Evolutionary conservation across 2,329 filamentous ascomycete species (phyloP).

Genomic region (Juglanconis oblonga): DNA sequence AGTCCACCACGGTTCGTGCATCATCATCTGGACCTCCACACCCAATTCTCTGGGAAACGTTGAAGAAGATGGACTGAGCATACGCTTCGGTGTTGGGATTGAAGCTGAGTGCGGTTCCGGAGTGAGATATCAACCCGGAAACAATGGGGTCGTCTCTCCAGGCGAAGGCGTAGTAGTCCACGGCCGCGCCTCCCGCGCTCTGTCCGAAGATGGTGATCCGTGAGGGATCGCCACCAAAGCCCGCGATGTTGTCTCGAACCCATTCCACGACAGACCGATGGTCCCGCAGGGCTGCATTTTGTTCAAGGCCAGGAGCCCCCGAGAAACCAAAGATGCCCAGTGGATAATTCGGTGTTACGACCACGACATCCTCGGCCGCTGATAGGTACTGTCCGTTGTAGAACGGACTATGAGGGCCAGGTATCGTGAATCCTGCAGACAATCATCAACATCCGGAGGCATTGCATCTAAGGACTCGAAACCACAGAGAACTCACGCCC

Average conservation of each 20-base stretch:
- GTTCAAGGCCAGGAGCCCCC: not conserved
- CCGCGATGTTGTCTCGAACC: conserved; percentile 7
- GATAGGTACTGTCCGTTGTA: conserved; percentile 3
- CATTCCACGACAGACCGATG: conserved; percentile 9
- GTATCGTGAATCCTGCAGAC: not conserved
- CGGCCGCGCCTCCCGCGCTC: conserved; percentile 4
- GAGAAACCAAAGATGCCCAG: conserved; percentile 13
- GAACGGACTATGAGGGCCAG: conserved; percentile 1
- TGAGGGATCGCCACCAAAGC: conserved; percentile 6
- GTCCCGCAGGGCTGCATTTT: conserved; percentile 7
- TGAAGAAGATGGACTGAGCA: conserved; percentile 11
- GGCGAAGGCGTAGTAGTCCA: conserved; percentile 20
- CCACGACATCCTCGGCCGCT: conserved; percentile 20
- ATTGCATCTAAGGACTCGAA: not conserved
- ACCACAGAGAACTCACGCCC: conserved; percentile 21
- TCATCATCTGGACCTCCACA: conserved; percentile 3
- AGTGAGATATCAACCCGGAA: conserved; percentile 3
- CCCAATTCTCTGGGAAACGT: conserved; percentile 6
- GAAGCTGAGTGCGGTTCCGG: conserved; percentile 10
- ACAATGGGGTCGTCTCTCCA: not conserved
- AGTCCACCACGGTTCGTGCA: not conserved
- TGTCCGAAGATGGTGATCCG: conserved; percentile 8
- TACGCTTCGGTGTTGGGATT: conserved; percentile 6
- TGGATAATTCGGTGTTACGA: conserved; percentile 20
- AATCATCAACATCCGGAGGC: too few relatives aligned